Evolutionary conservation across 2,329 filamentous ascomycete species (phyloP), one percentile per base, ranked within the genome.

Genomic region (Aureobasidium sp.): DNA sequence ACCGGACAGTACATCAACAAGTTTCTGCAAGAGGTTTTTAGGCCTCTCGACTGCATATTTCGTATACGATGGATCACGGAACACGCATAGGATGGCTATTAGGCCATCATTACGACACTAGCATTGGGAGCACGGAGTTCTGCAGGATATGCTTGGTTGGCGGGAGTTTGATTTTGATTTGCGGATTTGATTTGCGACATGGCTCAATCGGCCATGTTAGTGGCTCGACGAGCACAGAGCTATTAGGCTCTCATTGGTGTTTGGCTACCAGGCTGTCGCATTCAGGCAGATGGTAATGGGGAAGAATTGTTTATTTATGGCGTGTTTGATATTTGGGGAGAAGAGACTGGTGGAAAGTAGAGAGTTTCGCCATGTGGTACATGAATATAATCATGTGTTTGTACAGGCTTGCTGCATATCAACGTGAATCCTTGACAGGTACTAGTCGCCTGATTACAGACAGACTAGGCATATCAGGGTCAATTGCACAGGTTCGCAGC

Each of bases 81-180:
- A 61, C 59, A 61, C 59, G 59, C 59, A 61, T 55, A 53, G 21
- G 59, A 39, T 44, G 48, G 59, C 59, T 61, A 54, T 61, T 55
- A 61, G 59, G 59, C 50, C 59, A 39, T 61, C 49, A n/a, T 55
- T n/a, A 61, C 42, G 59, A 61, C 59, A 61, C 25, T 49, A 47
- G 59, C 59, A 61, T 61, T 41, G 59, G 59, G 49, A 59, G 5
- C 39, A 48, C 36, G 57, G 57, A 59, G 57, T 59, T 59, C 37
- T 45, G 44, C 27, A 41, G 45, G 36, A 59, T 59, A 27, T 59
- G 25, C 45, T 34, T 59, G 25, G 34, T 42, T 7, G 15, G 21
- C 42, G n/a, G 44, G 16, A 27, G 9, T 59, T 59, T 50, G 34
- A 21, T 21, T 59, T 34, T 34, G 16, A 11, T 27, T 13, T 10